Conservation (phyloP, 164 flowering plant genomes). For the Cinnamomum micranthum region DNA sequence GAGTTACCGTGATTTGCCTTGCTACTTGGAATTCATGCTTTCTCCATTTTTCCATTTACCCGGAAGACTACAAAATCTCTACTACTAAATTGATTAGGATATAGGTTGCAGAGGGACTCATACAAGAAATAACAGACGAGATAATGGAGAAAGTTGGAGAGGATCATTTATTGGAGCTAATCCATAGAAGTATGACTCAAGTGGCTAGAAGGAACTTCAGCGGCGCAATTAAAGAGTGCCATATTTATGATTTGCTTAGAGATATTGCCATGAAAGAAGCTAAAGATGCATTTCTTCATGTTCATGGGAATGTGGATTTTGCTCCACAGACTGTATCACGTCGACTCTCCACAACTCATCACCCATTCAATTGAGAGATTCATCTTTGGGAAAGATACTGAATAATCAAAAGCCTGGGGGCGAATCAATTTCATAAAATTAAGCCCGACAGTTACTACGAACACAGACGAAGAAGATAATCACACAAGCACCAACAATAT, state of each 20-base stretch:
- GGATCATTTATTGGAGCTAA: background rate
- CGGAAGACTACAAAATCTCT: background rate
- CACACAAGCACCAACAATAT: too few relatives aligned
- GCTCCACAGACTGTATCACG: background rate
- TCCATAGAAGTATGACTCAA: slow-evolving; percentile 6
- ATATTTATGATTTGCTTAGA: background rate
- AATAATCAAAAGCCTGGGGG: too few relatives aligned
- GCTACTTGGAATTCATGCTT: background rate
- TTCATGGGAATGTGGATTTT: background rate
- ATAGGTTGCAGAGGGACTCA: background rate
- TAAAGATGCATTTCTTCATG: background rate
- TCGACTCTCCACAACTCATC: background rate
- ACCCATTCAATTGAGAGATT: too few relatives aligned
- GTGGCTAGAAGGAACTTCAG: background rate
- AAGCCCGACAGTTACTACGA: too few relatives aligned
- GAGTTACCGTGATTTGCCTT: background rate
- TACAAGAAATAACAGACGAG: background rate
- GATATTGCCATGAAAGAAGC: background rate
- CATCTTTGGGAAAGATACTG: too few relatives aligned
- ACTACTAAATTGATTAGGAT: background rate
- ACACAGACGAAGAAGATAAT: too few relatives aligned
- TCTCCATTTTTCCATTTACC: background rate
- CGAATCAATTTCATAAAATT: too few relatives aligned
- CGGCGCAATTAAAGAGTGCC: background rate
- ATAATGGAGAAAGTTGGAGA: slow-evolving; percentile 2